These are phyloP conservation scores for Sequoia sempervirens DNA, from an alignment of 75 land plant species.

Conservation along the genomic window DNA sequence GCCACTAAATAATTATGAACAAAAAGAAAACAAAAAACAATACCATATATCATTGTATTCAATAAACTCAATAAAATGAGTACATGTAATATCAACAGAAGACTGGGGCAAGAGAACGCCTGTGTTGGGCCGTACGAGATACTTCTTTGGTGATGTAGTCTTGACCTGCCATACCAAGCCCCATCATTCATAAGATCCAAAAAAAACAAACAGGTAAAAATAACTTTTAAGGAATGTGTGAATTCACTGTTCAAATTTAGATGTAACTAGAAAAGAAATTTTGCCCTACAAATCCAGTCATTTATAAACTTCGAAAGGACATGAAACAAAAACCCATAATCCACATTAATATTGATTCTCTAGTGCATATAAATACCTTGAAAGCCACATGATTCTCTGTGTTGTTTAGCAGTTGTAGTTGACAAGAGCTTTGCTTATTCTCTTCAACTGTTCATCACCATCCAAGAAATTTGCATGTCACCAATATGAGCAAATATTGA, in stretches of 20 bases:
- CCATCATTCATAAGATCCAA: background rate
- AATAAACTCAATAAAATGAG: background rate
- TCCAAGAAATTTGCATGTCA: background rate
- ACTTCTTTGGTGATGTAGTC: slow-evolving; percentile 93
- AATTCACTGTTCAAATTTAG: background rate
- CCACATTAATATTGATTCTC: background rate
- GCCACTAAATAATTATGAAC: background rate
- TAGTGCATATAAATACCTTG: slow-evolving; percentile 43
- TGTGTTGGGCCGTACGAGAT: slow-evolving; percentile 88
- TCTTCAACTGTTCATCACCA: slow-evolving; percentile 59
- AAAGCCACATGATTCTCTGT: slow-evolving; percentile 82
- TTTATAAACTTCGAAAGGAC: background rate
- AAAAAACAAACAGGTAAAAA: background rate
- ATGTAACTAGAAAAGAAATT: background rate
- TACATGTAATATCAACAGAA: slow-evolving; percentile 70
- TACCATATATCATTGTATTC: background rate
- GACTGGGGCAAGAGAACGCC: slow-evolving; percentile 74
- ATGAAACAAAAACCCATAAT: background rate
- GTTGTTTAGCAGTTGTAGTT: slow-evolving; percentile 64
- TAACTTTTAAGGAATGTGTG: background rate
- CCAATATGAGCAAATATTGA: background rate
- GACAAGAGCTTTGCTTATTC: slow-evolving; percentile 70
- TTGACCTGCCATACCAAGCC: slow-evolving; percentile 52
- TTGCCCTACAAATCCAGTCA: background rate
- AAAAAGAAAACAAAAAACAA: background rate